Conservation (phyloP, 1,284 basidiomycete species). For the Sporisorium iseilematis-ciliati region DNA sequence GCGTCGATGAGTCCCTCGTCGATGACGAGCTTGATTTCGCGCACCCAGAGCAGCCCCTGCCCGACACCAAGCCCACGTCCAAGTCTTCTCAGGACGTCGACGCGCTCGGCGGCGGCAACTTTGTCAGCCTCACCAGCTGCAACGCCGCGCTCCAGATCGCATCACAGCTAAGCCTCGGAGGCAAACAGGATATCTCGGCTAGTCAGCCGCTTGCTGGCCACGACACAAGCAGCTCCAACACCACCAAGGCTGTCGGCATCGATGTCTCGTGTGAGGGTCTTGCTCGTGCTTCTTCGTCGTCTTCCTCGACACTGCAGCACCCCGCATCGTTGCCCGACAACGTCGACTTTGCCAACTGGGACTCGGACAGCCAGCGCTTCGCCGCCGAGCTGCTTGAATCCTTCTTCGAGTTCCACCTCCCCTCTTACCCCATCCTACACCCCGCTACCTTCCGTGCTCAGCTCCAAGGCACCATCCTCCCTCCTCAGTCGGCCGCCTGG, state of each 20-base stretch:
- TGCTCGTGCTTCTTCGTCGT: slow-evolving; percentile 28
- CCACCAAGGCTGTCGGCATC: slow-evolving; percentile 14
- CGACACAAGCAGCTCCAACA: slow-evolving; percentile 6
- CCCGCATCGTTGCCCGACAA: slow-evolving; percentile 31
- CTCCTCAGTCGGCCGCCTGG: slow-evolving; percentile 40
- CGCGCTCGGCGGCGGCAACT: slow-evolving; percentile 34
- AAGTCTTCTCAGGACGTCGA: slow-evolving; percentile 25
- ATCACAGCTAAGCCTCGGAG: slow-evolving; percentile 33
- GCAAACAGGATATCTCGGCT: slow-evolving; percentile 14
- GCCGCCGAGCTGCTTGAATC: slow-evolving; percentile 41
- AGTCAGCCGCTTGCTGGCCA: slow-evolving; percentile 15
- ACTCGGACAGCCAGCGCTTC: slow-evolving; percentile 34
- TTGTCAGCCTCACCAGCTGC: slow-evolving; percentile 52
- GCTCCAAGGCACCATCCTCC: slow-evolving; percentile 38
- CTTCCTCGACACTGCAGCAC: slow-evolving; percentile 13
- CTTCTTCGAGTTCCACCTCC: slow-evolving; percentile 52
- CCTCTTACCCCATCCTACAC: slow-evolving; percentile 51
- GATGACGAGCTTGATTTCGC: slow-evolving; percentile 9
- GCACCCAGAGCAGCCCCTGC: slow-evolving; percentile 5
- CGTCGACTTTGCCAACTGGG: slow-evolving; percentile 34
- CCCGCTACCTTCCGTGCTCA: slow-evolving; percentile 52
- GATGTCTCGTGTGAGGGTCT: slow-evolving; percentile 44
- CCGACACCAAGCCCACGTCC: slow-evolving; percentile 2
- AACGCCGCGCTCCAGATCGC: slow-evolving; percentile 50
- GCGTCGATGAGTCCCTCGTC: slow-evolving; percentile 17